phyloP scores from a whole-genome alignment of 495 filamentous ascomycete species.

The Neurospora sp. region DNA sequence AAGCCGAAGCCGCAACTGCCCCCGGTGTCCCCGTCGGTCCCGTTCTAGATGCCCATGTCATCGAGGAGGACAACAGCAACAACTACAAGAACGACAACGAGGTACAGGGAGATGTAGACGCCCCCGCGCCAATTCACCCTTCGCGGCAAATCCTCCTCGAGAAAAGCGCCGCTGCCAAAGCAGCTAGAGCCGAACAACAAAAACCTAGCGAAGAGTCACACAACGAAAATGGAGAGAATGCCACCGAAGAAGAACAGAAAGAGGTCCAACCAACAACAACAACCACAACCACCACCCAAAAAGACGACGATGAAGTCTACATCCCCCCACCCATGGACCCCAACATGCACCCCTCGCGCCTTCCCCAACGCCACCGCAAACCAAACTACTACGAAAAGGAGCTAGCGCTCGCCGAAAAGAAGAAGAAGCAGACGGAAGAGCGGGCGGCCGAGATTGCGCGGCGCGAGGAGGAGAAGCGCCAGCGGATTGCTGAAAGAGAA shows the following conservation, averaged over 20 bases:
- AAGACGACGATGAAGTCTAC: neutral
- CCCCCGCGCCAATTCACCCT: neutral
- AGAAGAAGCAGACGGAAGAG: conserved; percentile 53
- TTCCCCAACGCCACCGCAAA: conserved; percentile 20
- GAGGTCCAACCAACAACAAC: neutral
- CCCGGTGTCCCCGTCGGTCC: neutral
- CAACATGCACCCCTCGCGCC: conserved; percentile 3
- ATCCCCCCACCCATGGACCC: conserved; percentile 1
- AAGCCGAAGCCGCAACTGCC: neutral
- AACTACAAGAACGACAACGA: neutral
- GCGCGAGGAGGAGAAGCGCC: conserved; percentile 40
- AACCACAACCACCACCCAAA: neutral
- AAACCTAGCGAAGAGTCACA: neutral
- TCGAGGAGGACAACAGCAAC: neutral
- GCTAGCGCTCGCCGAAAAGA: conserved; percentile 55
- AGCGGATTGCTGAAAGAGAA: conserved; percentile 51
- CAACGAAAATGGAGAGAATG: neutral
- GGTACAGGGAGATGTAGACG: neutral
- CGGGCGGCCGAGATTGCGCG: conserved; percentile 47
- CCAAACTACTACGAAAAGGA: conserved; percentile 70
- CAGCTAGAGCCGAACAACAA: conserved; percentile 3
- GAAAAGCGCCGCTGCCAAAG: conserved; percentile 11
- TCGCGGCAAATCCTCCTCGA: conserved; percentile 4
- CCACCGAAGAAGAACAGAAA: neutral
- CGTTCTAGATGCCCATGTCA: neutral